phyloP scores from a whole-genome alignment of 2,329 filamentous ascomycete genomes.

The Hypoxylon sp. region DNA sequence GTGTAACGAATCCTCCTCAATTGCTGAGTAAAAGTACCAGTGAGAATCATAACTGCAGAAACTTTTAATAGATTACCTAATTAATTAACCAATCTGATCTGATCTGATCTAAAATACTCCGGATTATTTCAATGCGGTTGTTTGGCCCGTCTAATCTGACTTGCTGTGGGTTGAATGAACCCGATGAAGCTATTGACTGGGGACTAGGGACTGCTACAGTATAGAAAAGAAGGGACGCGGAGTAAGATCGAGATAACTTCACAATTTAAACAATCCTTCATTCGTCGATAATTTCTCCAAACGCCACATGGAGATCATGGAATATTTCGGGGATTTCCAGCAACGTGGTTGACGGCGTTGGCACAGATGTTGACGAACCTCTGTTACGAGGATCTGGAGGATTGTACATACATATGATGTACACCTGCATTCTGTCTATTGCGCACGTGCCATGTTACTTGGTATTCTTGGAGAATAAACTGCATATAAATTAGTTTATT shows the following conservation, averaged over 20 bases:
- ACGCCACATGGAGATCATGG: conserved; percentile 11
- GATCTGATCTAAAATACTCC: conserved; percentile 9
- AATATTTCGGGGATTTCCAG: not conserved
- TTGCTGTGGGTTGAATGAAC: not conserved
- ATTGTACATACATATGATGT: no score
- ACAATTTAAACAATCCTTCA: not conserved
- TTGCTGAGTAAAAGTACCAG: conserved; percentile 8
- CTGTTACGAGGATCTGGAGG: not conserved
- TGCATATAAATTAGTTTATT: not conserved
- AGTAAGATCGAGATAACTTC: not conserved
- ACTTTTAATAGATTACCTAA: conserved; percentile 14
- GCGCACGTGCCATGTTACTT: conserved; percentile 28
- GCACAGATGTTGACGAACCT: conserved; percentile 14
- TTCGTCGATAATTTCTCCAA: conserved; percentile 1
- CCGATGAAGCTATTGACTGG: not conserved
- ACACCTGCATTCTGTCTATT: not conserved
- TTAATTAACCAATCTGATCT: conserved; percentile 5
- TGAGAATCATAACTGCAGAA: not conserved
- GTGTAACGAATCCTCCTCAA: conserved; percentile 12
- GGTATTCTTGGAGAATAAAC: conserved; percentile 8
- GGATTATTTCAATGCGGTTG: not conserved
- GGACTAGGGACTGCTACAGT: not conserved
- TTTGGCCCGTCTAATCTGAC: not conserved
- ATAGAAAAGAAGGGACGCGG: not conserved
- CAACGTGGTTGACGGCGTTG: conserved; percentile 20